Base-by-base conservation (phyloP, 2,329 filamentous ascomycete species). In the Beauveria caledonica region DNA sequence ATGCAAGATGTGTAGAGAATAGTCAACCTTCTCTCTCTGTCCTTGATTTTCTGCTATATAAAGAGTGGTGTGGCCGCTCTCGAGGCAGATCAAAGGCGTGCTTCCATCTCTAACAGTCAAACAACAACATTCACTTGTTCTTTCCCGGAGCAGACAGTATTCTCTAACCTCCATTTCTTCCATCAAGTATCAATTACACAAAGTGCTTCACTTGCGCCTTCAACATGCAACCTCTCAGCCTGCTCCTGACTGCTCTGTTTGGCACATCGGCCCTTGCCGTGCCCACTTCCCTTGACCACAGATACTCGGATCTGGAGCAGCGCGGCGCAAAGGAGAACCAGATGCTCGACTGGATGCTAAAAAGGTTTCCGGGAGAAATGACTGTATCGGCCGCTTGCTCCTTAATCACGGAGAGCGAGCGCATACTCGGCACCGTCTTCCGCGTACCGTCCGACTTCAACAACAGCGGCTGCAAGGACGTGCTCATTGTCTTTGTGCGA, bases 401-500 rank as follows among this genome's bases (percentile, higher is more conserved):
- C 2, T 13, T 60, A 2, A 63, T 68, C 19, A 40, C 54, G 0
- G 33, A 40, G 6, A 62, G 55, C 17, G 64, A 68, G 54, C 60
- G 62, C 2, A 21, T 55, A 3, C 46, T 67, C 3, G 66, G 59
- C 15, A 50, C 46, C 5, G 9, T 60, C 8, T 66, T 66, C 2
- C 56, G 39, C 42, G 60, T 71, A 27, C 40, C 57, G 21, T 54
- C 62, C 21, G 60, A 45, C 2, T 40, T 56, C n/a, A 62, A 63
- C 33, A 60, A 60, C 42, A 61, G 64, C 10, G 51, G 62, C 9
- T 70, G 69, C 60, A 60, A 62, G n/a, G 68, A 68, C 48, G 65
- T 71, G 39, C 70, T 64, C 9, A 58, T 71, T 29, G 50, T 71
- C 25, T 71, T 69, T 33, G 68, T 66, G n/a, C 65, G 70, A 0